Percentiles rank a stretch among this genome's conserved stretches.
phyloP scores from a whole-genome alignment of 495 filamentous ascomycete genomes.

The Bacidia rubella region DNA sequence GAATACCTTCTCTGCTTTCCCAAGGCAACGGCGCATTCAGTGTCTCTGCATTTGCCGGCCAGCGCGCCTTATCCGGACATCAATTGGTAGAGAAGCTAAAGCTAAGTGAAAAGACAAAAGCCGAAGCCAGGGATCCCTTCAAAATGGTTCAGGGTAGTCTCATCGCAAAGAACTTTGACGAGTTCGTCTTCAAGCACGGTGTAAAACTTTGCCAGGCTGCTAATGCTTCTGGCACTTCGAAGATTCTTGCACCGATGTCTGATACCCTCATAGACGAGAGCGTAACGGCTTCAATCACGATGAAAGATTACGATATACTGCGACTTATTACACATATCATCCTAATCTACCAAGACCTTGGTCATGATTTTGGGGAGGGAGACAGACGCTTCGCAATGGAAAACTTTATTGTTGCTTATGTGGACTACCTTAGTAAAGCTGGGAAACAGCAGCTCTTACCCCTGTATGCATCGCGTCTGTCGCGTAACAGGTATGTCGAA shows the following conservation, averaged over 20 bases:
- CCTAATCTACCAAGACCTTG: slow-evolving; percentile 31
- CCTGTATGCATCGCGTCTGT: slow-evolving; percentile 70
- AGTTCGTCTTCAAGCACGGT: slow-evolving; percentile 47
- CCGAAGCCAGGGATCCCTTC: slow-evolving; percentile 33
- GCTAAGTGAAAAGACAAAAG: slow-evolving; percentile 27
- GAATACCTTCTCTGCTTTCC: slow-evolving; percentile 24
- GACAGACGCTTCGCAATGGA: slow-evolving; percentile 32
- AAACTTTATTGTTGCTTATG: slow-evolving; percentile 59
- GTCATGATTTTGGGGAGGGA: slow-evolving; percentile 22
- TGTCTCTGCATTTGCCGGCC: slow-evolving; percentile 38
- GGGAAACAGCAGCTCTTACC: slow-evolving; percentile 65
- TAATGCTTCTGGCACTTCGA: slow-evolving; percentile 34
- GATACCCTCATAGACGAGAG: slow-evolving; percentile 11
- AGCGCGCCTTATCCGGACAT: slow-evolving; percentile 33
- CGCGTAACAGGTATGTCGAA: slow-evolving; percentile 28
- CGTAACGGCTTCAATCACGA: slow-evolving; percentile 27
- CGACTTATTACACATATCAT: slow-evolving; percentile 50
- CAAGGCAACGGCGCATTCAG: slow-evolving; percentile 39
- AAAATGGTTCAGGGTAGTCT: slow-evolving; percentile 56
- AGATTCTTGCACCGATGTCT: slow-evolving; percentile 30
- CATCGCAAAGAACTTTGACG: slow-evolving; percentile 41
- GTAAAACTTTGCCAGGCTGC: slow-evolving; percentile 38
- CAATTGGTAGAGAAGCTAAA: slow-evolving; percentile 39
- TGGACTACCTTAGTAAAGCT: slow-evolving; percentile 56
- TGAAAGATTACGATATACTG: slow-evolving; percentile 42